Base-by-base conservation (phyloP, 208 protist species). In the Strigomonas culicis region DNA sequence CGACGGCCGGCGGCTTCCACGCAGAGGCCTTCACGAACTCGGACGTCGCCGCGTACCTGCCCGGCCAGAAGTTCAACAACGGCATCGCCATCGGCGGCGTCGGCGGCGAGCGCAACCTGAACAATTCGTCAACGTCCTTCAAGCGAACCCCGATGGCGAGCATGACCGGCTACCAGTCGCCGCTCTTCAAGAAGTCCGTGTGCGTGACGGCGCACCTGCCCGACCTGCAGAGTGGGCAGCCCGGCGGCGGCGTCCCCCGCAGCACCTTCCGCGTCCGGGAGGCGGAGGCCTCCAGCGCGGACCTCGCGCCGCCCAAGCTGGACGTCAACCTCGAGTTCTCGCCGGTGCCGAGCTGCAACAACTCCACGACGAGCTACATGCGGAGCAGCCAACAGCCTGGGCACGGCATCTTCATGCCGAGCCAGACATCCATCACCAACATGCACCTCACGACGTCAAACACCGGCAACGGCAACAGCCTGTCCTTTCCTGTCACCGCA, bases 311-410 rank as follows among this genome's bases (percentile, higher is more conserved):
- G 0, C 51, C 65, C n/a, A 59, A 76, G 59, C 71, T 76, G 28
- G 77, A 87, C 52, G 44, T 30, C 1, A 79, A 74, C 36, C 56
- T 80, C 47, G 62, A 79, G 39, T 77, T 76, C 28, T 77, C 68
- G 4, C 59, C 69, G 13, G 62, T 80, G 36, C 43, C 70, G 4
- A 66, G 59, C 28, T 75, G 76, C 49, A 74, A 81, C 53, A 63
- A 50, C 8, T 81, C 74, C 13, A 72, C 55, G 13, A 78, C 72
- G 28, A 77, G 66, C 46, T 25, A n/a, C n/a, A n/a, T n/a, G n/a
- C n/a, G n/a, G n/a, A n/a, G n/a, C n/a, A n/a, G n/a, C n/a, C n/a
- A n/a, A n/a, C n/a, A n/a, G n/a, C n/a, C n/a, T n/a, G n/a, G n/a
- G n/a, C n/a, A n/a, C n/a, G n/a, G n/a, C n/a, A n/a, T n/a, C n/a